Base-by-base conservation (phyloP, 2,329 filamentous ascomycete genomes). In the Aspergillus quadrilineatus region DNA sequence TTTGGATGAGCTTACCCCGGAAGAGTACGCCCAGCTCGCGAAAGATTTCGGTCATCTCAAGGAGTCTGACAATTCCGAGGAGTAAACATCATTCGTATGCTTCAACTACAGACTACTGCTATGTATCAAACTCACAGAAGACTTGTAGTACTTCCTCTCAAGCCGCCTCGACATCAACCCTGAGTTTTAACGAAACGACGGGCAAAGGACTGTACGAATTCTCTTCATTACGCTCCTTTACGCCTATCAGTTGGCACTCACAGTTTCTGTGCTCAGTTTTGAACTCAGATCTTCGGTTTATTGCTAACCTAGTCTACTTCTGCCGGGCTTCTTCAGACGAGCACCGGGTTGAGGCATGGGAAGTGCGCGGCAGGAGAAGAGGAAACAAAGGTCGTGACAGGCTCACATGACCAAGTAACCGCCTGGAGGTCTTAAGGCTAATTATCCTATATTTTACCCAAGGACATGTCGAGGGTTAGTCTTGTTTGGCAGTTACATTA, bases 1-100 rank as follows among this genome's bases (percentile, higher is more conserved):
- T 30, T 58, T 72, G 41, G 64, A 69, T 22, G 62, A 67, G 29
- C 34, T 54, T 9, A 15, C 29, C 10, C 26, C 36, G 32, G 62
- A 68, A n/a, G 59, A 69, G 26, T 41, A 36, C 26, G 45, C 53
- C 22, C 42, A 48, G 17, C 12, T 15, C 10, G 48, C 42, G 26
- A n/a, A 51, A 28, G 42, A 51, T 12, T 26, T 17, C 22, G 39
- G 15, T 4, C 9, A 9, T 26, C 26, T 5, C 26, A 12, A 45
- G 22, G 7, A 48, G 32, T 48, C 22, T 22, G 22, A 22, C 22
- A 22, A 9, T 26, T 44, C 7, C 26, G 22, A 45, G 9, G 7
- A 39, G 32, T 48, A 37, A 17, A 37, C 12, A 26, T 17, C 4
- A 43, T 46, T 47, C n/a, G 50, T 46, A 39, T 26, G 32, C 7